Evolutionary conservation across 2,329 filamentous ascomycete species (phyloP).

Genomic region (Stachybotrys chlorohalonatus): DNA sequence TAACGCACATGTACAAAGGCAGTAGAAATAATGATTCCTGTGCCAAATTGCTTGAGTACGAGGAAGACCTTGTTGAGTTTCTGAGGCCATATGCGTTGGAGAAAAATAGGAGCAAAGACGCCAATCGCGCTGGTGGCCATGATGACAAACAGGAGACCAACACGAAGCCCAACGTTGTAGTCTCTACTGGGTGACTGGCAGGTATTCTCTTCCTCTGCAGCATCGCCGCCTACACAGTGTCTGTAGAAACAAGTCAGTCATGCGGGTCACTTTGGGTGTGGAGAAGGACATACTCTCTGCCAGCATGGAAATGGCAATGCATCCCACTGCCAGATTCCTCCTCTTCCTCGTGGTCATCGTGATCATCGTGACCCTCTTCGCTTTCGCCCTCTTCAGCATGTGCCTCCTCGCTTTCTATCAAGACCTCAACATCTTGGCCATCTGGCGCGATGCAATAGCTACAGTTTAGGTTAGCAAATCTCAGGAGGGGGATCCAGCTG

Average conservation of each 20-base stretch:
- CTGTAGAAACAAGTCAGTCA: conserved; percentile 17
- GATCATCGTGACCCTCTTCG: conserved; percentile 9
- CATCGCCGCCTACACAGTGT: conserved; percentile 46
- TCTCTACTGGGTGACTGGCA: conserved; percentile 40
- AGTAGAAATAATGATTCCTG: conserved; percentile 63
- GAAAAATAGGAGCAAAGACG: conserved; percentile 59
- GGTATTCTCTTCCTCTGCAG: conserved; percentile 15
- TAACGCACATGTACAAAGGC: conserved; percentile 58
- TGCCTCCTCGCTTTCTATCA: conserved; percentile 16
- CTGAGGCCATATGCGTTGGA: conserved; percentile 46
- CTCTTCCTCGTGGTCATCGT: conserved; percentile 6
- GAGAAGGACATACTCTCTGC: conserved; percentile 53
- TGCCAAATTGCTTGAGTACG: conserved; percentile 64
- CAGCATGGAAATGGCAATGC: conserved; percentile 58
- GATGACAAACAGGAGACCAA: conserved; percentile 66
- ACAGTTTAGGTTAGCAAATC: not conserved
- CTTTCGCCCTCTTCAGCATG: conserved; percentile 8
- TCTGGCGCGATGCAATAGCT: conserved; percentile 54
- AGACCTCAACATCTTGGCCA: conserved; percentile 46
- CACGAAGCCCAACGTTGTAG: conserved; percentile 59
- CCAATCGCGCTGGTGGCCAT: conserved; percentile 59
- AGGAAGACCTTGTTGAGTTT: conserved; percentile 44
- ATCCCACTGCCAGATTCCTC: conserved; percentile 4
- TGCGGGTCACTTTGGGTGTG: not conserved
- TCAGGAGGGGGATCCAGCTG: not conserved